Conservation (phyloP, 257 asterid species). For the Pogostemon cablin region DNA sequence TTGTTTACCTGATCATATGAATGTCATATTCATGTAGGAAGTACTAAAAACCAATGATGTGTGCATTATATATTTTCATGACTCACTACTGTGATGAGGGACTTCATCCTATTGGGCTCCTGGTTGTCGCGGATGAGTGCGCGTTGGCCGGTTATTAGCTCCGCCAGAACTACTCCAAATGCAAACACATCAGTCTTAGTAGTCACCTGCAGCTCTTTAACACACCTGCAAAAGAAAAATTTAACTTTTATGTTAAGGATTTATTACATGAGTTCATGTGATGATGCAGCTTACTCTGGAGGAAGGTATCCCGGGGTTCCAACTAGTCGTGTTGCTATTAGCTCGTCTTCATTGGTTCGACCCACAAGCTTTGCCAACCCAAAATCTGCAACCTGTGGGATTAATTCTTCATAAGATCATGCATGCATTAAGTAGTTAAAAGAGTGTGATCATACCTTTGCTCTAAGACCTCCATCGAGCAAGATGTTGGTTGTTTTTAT, state of each 20-base stretch:
- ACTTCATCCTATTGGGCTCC: slow-evolving; percentile 71
- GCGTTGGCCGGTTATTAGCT: slow-evolving; percentile 80
- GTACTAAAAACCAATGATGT: slow-evolving; percentile 1
- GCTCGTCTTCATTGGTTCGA: slow-evolving; percentile 68
- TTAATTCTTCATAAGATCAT: no score
- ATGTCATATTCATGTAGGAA: neutral
- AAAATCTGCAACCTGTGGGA: slow-evolving; percentile 77
- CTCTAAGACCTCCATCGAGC: slow-evolving; percentile 77
- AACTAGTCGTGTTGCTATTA: slow-evolving; percentile 69
- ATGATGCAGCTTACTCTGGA: slow-evolving; percentile 62
- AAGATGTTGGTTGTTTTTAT: slow-evolving; percentile 81
- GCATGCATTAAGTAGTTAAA: neutral
- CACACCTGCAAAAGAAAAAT: slow-evolving; percentile 51
- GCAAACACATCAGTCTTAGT: slow-evolving; percentile 87
- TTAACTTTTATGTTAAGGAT: no score
- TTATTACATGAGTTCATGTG: no score
- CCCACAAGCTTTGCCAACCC: slow-evolving; percentile 86
- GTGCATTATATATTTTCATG: slow-evolving; percentile 1
- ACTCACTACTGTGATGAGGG: slow-evolving; percentile 79
- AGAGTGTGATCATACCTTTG: slow-evolving; percentile 51
- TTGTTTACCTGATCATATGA: slow-evolving; percentile 48
- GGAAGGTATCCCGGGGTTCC: slow-evolving; percentile 97
- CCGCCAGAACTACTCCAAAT: slow-evolving; percentile 84
- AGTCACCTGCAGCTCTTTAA: slow-evolving; percentile 85
- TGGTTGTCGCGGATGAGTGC: slow-evolving; percentile 69